A percentile compares a stretch with the other conserved stretches of the same genome.
phyloP scores from a whole-genome alignment of 176 grass and related monocot species.

The Calamus simplicifolius region DNA sequence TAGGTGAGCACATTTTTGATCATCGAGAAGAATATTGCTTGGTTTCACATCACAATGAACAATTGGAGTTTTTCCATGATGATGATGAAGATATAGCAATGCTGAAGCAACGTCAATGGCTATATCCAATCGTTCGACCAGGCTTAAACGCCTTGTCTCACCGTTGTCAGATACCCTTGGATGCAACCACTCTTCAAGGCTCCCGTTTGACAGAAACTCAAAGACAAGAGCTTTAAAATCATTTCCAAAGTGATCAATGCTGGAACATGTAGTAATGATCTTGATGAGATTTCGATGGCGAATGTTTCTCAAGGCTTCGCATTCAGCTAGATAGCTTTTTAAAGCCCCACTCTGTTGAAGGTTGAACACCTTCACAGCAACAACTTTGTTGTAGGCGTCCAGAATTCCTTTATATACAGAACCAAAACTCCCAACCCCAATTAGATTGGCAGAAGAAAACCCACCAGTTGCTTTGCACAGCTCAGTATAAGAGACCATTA shows the following conservation, averaged over 20 bases:
- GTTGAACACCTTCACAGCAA: conserved; percentile 53
- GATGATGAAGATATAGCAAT: conserved; percentile 50
- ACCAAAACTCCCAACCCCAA: conserved; percentile 41
- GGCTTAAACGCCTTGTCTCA: not conserved
- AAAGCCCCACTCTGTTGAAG: conserved; percentile 15
- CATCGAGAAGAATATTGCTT: too few species aligned
- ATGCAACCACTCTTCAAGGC: conserved; percentile 49
- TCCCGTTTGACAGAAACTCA: conserved; percentile 43
- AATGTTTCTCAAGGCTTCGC: conserved; percentile 34
- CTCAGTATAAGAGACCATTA: conserved; percentile 16
- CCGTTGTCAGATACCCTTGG: not conserved
- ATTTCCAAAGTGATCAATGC: conserved; percentile 17
- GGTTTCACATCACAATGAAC: conserved; percentile 22
- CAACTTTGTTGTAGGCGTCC: not conserved
- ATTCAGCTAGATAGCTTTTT: conserved; percentile 47
- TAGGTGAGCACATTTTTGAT: too few species aligned
- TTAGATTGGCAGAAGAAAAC: conserved; percentile 33
- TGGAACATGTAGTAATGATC: conserved; percentile 40
- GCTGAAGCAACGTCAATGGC: too few species aligned
- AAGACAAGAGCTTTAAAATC: conserved; percentile 57
- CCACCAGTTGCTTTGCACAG: conserved; percentile 24
- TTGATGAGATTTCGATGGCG: conserved; percentile 45
- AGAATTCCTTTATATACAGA: conserved; percentile 38
- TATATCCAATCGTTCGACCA: conserved; percentile 12
- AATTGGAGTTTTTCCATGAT: conserved; percentile 10